phyloP scores from a whole-genome alignment of 495 filamentous ascomycete species.

The Penicillium ochrochloron region DNA sequence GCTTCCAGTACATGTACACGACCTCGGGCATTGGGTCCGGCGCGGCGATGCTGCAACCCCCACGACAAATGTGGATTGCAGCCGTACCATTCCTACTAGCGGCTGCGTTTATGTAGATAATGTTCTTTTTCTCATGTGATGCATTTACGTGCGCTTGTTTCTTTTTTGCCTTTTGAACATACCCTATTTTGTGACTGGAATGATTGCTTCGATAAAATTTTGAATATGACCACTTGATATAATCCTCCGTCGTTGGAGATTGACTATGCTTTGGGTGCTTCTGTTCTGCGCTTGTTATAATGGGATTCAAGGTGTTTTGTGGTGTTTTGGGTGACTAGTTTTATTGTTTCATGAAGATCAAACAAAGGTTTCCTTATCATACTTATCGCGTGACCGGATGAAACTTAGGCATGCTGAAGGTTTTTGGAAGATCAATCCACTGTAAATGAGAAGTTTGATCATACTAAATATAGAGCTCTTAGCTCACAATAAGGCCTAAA shows the following conservation, averaged over 20 bases:
- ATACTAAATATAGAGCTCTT: too few species aligned
- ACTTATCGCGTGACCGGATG: too few species aligned
- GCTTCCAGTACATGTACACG: constrained; percentile 77
- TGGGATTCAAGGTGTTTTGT: not conserved
- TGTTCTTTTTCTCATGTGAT: constrained; percentile 15
- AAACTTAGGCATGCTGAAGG: too few species aligned
- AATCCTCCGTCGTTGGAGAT: not conserved
- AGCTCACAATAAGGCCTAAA: too few species aligned
- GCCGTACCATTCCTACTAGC: constrained; percentile 34
- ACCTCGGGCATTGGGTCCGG: constrained; percentile 58
- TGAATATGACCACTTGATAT: not conserved
- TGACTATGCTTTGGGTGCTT: not conserved
- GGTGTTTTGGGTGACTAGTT: not conserved
- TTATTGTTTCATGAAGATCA: too few species aligned
- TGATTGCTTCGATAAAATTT: constrained; percentile 5
- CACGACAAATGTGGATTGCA: constrained; percentile 18
- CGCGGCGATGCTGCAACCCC: constrained; percentile 34
- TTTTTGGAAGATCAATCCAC: too few species aligned
- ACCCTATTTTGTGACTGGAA: constrained; percentile 24
- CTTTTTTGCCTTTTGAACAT: constrained; percentile 22
- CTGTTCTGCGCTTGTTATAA: too few species aligned
- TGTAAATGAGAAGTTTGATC: too few species aligned
- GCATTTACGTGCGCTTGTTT: constrained; percentile 27
- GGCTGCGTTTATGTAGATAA: constrained; percentile 34
- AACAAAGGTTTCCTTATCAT: too few species aligned